Base-by-base conservation (phyloP, 345 rosid genomes). In the Camelina neglecta region DNA sequence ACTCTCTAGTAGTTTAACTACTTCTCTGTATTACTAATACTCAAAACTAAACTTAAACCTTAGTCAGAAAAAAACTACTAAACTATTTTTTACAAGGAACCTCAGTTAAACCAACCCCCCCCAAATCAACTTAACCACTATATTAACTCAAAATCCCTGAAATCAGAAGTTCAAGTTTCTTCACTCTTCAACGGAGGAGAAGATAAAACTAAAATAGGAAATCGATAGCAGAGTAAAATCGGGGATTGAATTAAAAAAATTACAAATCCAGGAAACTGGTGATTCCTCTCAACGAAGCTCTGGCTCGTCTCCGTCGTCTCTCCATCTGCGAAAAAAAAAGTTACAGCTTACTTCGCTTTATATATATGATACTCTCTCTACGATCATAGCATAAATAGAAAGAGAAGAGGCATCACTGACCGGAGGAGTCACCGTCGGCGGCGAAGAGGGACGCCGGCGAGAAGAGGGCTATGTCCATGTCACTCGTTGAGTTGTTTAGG, bases 401-500 rank as follows among this genome's bases (percentile, higher is more conserved):
- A 18, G 42, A 51, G 20, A 38, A 69, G 51, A 62, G 36, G 18
- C 5, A 15, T n/a, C 10, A 72, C 77, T 11, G 38, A 78, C 77
- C 81, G n/a, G 89, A 75, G 60, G 79, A 62, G 61, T 84, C 90
- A 65, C 72, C 89, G 39, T 81, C 86, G 42, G 75, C 96, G 61
- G 86, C 87, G 80, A 90, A 95, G 53, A 95, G 96, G 8, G 96
- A 83, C 31, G 96, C 87, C 33, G 97, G 89, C n/a, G 99, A 95
- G 83, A 95, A 95, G 60, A 90, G 86, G 57, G 99, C 97, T 41
- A 87, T 87, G 84, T 95, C 99, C 98, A 92, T 94, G 61, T 16
- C 18, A 8, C 15, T 72, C 41, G 68, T 15, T 23, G 35, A 55
- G 53, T 6, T 54, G 23, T 69, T 69, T 42, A 26, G 23, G 55